These are phyloP conservation scores for Quercus bicolor DNA, from an alignment of 306 rosid species.

Conservation along the genomic window DNA sequence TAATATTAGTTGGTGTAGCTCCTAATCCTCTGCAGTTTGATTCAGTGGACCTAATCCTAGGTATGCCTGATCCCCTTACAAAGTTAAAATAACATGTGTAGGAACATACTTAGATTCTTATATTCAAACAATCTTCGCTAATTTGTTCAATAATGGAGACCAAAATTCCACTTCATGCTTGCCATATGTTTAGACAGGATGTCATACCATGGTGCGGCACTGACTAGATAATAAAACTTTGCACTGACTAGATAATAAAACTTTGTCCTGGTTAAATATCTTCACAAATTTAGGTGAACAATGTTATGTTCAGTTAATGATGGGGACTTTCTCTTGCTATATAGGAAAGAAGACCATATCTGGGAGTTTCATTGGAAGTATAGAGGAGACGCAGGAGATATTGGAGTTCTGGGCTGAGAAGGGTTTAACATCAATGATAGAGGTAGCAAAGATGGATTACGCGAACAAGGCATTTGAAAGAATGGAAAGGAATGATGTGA, in stretches of 20 bases:
- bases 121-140: too few relatives aligned
- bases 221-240: too few relatives aligned
- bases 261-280: too few relatives aligned
- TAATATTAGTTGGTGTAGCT: conserved; percentile 39
- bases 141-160: too few relatives aligned
- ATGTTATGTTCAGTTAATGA: too few relatives aligned
- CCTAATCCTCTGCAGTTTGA: conserved; percentile 35
- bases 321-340: neutral
- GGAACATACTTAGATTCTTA: too few relatives aligned
- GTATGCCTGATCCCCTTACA: neutral
- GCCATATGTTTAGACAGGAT: too few relatives aligned
- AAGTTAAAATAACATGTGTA: too few relatives aligned
- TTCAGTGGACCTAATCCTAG: conserved; percentile 31
- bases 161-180: too few relatives aligned
- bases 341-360: conserved; percentile 37
- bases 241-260: too few relatives aligned
- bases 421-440: conserved; percentile 26
- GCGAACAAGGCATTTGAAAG: conserved; percentile 37
- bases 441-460: conserved; percentile 25
- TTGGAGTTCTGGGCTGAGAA: conserved; percentile 35
- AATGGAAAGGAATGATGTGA: conserved; percentile 34
- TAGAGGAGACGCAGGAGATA: conserved; percentile 34
- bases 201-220: too few relatives aligned
- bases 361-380: conserved; percentile 53
- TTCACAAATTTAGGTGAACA: too few relatives aligned